Percentiles rank a stretch among this genome's conserved stretches.
Evolutionary conservation across 371 early-diverging fungal genomes (phyloP).

Genomic region (Mucor indicus): DNA sequence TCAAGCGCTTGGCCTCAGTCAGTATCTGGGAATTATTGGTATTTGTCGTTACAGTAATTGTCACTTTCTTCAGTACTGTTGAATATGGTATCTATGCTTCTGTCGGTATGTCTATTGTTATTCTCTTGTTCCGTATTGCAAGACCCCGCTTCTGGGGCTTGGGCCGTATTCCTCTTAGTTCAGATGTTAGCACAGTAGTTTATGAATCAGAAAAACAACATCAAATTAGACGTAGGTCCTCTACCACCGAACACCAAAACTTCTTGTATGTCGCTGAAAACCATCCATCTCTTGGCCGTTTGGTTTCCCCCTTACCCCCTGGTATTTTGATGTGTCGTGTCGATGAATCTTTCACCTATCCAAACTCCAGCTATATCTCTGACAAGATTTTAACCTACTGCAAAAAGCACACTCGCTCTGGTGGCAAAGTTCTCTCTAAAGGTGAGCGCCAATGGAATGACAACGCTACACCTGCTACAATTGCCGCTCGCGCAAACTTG

Average conservation of each 20-base stretch:
- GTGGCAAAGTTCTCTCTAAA: constrained; percentile 14
- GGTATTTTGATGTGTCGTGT: constrained; percentile 61
- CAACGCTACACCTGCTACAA: constrained; percentile 17
- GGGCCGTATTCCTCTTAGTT: constrained; percentile 33
- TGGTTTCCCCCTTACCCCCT: constrained; percentile 41
- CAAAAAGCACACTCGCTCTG: constrained; percentile 28
- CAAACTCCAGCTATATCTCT: constrained; percentile 58
- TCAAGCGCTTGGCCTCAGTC: constrained; percentile 38
- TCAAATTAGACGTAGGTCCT: too few species aligned
- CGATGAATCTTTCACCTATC: constrained; percentile 67
- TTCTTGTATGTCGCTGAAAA: constrained; percentile 40
- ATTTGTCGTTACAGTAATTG: constrained; percentile 50
- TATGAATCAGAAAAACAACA: not conserved
- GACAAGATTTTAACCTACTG: constrained; percentile 42
- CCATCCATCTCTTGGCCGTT: constrained; percentile 35
- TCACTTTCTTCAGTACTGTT: constrained; percentile 68
- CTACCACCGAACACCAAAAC: constrained; percentile 13
- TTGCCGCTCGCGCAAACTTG: constrained; percentile 19
- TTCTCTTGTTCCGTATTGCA: constrained; percentile 70
- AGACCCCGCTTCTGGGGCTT: constrained; percentile 56
- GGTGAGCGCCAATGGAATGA: constrained; percentile 53
- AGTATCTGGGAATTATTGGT: constrained; percentile 54
- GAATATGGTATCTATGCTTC: constrained; percentile 71
- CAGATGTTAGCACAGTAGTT: not conserved
- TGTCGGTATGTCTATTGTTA: constrained; percentile 57